A percentile compares a stretch with the other conserved stretches of the same genome.
phyloP scores from a whole-genome alignment of 306 rosid species.

The Hippophae tibetana region DNA sequence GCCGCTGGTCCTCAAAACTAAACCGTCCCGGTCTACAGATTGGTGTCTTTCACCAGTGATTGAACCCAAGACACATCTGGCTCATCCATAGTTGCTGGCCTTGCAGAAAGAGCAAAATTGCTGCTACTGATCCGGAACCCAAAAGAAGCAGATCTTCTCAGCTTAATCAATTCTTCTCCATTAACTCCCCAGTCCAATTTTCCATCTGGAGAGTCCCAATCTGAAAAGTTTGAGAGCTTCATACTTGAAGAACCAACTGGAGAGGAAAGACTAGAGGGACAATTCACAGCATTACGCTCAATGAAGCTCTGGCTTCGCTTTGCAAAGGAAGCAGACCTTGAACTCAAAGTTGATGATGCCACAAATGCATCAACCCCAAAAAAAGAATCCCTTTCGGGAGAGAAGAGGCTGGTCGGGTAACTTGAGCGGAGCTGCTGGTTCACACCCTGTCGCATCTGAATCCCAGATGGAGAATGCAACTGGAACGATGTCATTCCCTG shows the following conservation, averaged over 20 bases:
- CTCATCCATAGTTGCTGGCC: constrained; percentile 25
- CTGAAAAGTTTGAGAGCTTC: constrained; percentile 31
- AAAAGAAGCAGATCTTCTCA: constrained; percentile 63
- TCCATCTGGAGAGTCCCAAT: constrained; percentile 70
- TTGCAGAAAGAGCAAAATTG: constrained; percentile 21
- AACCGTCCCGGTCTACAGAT: constrained; percentile 21
- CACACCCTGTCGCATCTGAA: constrained; percentile 34
- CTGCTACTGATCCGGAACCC: constrained; percentile 33
- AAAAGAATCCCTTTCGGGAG: constrained; percentile 23
- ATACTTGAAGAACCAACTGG: constrained; percentile 20
- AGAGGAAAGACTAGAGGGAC: constrained; percentile 40
- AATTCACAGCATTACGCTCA: constrained; percentile 35
- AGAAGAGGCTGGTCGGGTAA: constrained; percentile 27
- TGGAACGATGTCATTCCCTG: constrained; percentile 37
- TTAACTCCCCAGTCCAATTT: constrained; percentile 60
- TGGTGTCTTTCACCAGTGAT: constrained; percentile 57
- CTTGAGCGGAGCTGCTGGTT: constrained; percentile 36
- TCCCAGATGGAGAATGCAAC: constrained; percentile 38
- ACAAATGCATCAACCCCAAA: constrained; percentile 27
- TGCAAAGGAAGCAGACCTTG: constrained; percentile 50
- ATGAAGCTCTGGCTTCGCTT: constrained; percentile 64
- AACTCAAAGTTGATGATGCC: constrained; percentile 29
- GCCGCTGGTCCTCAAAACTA: constrained; percentile 40
- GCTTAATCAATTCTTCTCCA: constrained; percentile 53
- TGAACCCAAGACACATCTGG: constrained; percentile 72